Evolutionary conservation across 495 filamentous ascomycete species (phyloP), one percentile per base, ranked within the genome.

Genomic region (Amorphotheca resinae): DNA sequence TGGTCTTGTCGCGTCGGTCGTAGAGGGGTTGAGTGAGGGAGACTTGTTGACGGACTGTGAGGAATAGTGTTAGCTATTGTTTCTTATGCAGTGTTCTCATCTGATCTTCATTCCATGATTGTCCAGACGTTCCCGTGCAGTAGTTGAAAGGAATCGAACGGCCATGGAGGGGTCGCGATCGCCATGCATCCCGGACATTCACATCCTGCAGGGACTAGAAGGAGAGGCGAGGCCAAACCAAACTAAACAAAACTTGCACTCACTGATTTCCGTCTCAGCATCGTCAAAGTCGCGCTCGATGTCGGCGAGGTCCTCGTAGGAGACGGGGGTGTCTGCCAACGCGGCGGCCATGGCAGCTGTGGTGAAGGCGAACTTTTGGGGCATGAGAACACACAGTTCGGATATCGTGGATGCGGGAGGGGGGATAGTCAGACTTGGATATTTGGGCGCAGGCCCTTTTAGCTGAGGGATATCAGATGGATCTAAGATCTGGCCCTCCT

Each of bases 251-350:
- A 11, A 28, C 11, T 5, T 28, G 25, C 30, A 68, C 73, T 62
- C 59, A 86, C 81, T 73, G 44, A 81, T 81, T 45, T 84, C 72
- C 7, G 67, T 65, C 57, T 86, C 81, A 14, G 71, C 74, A 40
- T 79, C 69, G 34, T 84, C 78, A 41, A 86, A 84, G 14, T 82
- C 76, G 42, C 67, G 69, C 67, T 85, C 80, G 35, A 85, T 63
- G 25, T 73, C 69, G 16, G 68, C 65, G 9, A 86, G 64, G 41
- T 79, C 69, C 55, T 69, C 68, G 49, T 70, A 77, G 17, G 62
- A 64, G 22, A 73, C 61, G 15, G 50, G 37, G 12, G 59, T 60
- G 33, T 65, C 61, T 41, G 68, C 66, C 32, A 62, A 28, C 30
- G 62, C 49, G 22, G 64, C 63, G 28, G 60, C 51, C 65, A 72